These are phyloP conservation scores for Penicillium crustosum DNA, from an alignment of 2,329 filamentous ascomycete species.

Conservation along the genomic window DNA sequence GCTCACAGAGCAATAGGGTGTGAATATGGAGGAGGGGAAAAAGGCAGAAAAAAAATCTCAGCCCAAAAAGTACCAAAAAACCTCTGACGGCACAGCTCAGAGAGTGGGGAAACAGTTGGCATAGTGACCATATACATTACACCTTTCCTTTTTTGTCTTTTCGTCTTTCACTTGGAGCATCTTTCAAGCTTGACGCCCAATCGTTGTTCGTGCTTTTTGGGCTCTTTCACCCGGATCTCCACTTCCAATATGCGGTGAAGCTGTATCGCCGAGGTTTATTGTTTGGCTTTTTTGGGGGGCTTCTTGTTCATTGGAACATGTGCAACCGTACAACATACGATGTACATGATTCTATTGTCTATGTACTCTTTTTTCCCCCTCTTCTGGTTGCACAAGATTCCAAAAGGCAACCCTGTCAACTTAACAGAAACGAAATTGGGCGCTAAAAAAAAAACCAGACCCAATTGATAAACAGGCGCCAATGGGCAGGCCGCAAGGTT, in stretches of 20 bases:
- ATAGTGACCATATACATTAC: slow-evolving; percentile 25
- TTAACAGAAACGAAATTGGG: neutral
- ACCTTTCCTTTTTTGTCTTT: slow-evolving; percentile 6
- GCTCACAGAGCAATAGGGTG: slow-evolving; percentile 21
- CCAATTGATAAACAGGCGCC: slow-evolving; percentile 12
- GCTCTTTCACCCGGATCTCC: slow-evolving; percentile 16
- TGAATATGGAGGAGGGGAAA: slow-evolving; percentile 14
- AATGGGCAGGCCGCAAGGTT: slow-evolving; percentile 14
- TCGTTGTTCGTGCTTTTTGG: slow-evolving; percentile 9
- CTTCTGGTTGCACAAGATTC: neutral
- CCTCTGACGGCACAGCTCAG: slow-evolving; percentile 1
- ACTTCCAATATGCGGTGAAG: slow-evolving; percentile 27
- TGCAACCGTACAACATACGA: neutral
- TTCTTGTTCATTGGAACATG: neutral
- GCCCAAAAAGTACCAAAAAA: neutral
- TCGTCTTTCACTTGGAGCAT: neutral
- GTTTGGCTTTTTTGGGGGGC: neutral
- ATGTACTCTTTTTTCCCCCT: neutral
- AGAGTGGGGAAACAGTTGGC: slow-evolving; percentile 19
- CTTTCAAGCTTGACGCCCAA: slow-evolving; percentile 15
- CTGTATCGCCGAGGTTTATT: slow-evolving; percentile 18
- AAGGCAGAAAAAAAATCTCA: slow-evolving; percentile 17
- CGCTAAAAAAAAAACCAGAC: slow-evolving; percentile 7
- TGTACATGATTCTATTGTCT: neutral
- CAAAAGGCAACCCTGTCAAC: neutral